Conservation (phyloP, 2,329 filamentous ascomycete species). For the Pestalotiopsis sp. region DNA sequence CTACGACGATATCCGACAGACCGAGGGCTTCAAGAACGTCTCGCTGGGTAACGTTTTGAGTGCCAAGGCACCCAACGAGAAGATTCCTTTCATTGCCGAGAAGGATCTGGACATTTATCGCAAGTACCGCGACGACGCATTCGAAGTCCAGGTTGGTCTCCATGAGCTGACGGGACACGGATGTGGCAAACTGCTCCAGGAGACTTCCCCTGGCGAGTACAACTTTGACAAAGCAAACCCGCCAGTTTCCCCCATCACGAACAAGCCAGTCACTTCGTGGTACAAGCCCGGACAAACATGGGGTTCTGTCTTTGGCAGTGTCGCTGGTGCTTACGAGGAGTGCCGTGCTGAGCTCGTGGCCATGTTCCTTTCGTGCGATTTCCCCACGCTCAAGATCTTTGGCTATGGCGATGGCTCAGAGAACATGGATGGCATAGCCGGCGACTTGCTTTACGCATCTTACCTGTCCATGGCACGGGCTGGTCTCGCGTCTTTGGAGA, state of each 20-base stretch:
- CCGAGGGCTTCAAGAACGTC: constrained; percentile 89
- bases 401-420: constrained; percentile 79
- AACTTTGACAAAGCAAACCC: constrained; percentile 88
- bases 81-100: constrained; percentile 85
- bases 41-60: constrained; percentile 91
- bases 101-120: constrained; percentile 78
- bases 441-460: constrained; percentile 83
- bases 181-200: constrained; percentile 90
- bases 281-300: constrained; percentile 96
- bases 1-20: constrained; percentile 79
- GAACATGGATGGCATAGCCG: constrained; percentile 76
- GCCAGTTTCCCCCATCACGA: constrained; percentile 77
- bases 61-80: constrained; percentile 90
- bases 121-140: constrained; percentile 82
- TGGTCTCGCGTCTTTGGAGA: constrained; percentile 85
- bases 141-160: constrained; percentile 94
- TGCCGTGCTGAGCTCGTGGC: constrained; percentile 93
- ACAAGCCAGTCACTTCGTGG: constrained; percentile 79
- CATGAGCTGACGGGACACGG: constrained; percentile 88
- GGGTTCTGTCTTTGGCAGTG: constrained; percentile 87
- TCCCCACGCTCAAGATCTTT: constrained; percentile 86
- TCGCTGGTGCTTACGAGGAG: constrained; percentile 90
- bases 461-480: constrained; percentile 95
- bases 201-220: constrained; percentile 78
- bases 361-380: constrained; percentile 87